These are phyloP conservation scores for Verbascum thapsus DNA, from an alignment of 257 asterid genomes.

Conservation along the genomic window DNA sequence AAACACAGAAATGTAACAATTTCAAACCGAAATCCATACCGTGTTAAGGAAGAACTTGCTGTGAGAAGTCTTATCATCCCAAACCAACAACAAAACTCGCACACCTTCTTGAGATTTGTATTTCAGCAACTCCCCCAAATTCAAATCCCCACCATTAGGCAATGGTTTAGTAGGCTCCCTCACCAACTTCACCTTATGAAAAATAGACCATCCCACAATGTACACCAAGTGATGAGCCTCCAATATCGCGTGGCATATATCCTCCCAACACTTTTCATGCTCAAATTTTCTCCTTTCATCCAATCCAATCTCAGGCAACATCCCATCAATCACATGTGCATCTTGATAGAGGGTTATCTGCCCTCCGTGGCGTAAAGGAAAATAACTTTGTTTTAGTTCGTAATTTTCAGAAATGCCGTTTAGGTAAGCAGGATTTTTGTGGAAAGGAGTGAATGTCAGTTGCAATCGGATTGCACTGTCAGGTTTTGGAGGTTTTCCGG, in stretches of 20 bases:
- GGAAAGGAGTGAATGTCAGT: slow-evolving; percentile 63
- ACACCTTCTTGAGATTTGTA: slow-evolving; percentile 97
- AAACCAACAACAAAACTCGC: slow-evolving; percentile 86
- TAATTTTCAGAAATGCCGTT: slow-evolving; percentile 49
- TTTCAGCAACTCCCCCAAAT: slow-evolving; percentile 78
- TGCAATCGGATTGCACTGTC: slow-evolving; percentile 61
- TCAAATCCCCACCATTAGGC: slow-evolving; percentile 86
- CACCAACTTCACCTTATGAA: slow-evolving; percentile 66
- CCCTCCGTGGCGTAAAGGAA: slow-evolving; percentile 79
- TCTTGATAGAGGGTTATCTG: slow-evolving; percentile 72
- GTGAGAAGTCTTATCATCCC: slow-evolving; percentile 98
- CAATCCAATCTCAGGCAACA: slow-evolving; percentile 61
- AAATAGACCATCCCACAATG: slow-evolving; percentile 76
- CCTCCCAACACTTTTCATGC: slow-evolving; percentile 78
- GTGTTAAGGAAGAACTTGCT: slow-evolving; percentile 75
- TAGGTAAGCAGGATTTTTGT: slow-evolving; percentile 41
- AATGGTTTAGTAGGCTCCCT: slow-evolving; percentile 73
- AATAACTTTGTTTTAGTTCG: slow-evolving; percentile 66
- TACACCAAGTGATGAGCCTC: slow-evolving; percentile 83
- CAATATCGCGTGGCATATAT: slow-evolving; percentile 69
- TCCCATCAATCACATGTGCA: slow-evolving; percentile 70
- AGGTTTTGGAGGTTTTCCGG: slow-evolving; percentile 72
- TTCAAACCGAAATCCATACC: slow-evolving; percentile 40
- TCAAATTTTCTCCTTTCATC: slow-evolving; percentile 41
- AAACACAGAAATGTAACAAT: slow-evolving; percentile 1